Conservation (phyloP, 2,329 filamentous ascomycete species). For the Ophiocordyceps unilateralis region DNA sequence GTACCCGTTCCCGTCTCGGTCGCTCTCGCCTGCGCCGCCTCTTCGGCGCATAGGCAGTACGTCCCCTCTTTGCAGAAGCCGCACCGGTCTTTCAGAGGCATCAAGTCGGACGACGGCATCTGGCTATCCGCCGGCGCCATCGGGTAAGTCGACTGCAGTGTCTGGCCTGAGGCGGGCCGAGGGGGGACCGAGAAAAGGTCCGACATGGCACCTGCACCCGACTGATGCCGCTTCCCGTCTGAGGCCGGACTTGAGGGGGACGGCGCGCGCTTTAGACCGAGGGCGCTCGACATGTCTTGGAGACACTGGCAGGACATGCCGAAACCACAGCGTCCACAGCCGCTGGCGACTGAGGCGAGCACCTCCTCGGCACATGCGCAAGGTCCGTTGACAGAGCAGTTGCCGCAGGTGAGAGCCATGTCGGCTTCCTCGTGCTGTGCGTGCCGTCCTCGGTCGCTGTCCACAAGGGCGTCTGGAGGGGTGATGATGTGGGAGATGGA, state of each 20-base stretch:
- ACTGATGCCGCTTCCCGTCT: conserved; percentile 38
- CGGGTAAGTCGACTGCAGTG: conserved; percentile 1
- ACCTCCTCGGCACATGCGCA: conserved; percentile 45
- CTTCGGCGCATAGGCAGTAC: conserved; percentile 65
- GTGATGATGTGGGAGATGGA: conserved; percentile 42
- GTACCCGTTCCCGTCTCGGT: conserved; percentile 12
- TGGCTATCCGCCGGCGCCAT: conserved; percentile 7
- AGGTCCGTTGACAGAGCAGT: conserved; percentile 31
- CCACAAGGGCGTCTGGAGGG: conserved; percentile 26
- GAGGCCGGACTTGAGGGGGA: conserved; percentile 25
- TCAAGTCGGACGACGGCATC: conserved; percentile 15
- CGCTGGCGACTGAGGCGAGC: conserved; percentile 32
- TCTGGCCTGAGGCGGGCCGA: conserved; percentile 37
- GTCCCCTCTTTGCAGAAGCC: conserved; percentile 73
- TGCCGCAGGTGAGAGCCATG: conserved; percentile 32
- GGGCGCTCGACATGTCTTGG: conserved; percentile 37
- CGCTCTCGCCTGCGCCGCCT: conserved; percentile 11
- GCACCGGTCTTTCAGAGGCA: conserved; percentile 48
- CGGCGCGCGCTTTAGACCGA: conserved; percentile 29
- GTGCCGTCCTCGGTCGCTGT: conserved; percentile 4
- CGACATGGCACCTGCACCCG: conserved; percentile 23
- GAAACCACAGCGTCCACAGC: conserved; percentile 49
- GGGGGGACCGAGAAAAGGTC: conserved; percentile 62
- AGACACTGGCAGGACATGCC: conserved; percentile 48
- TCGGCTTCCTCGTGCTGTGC: conserved; percentile 10